phyloP scores from a whole-genome alignment of 495 filamentous ascomycete genomes.

The Hyaloscypha bicolor region DNA sequence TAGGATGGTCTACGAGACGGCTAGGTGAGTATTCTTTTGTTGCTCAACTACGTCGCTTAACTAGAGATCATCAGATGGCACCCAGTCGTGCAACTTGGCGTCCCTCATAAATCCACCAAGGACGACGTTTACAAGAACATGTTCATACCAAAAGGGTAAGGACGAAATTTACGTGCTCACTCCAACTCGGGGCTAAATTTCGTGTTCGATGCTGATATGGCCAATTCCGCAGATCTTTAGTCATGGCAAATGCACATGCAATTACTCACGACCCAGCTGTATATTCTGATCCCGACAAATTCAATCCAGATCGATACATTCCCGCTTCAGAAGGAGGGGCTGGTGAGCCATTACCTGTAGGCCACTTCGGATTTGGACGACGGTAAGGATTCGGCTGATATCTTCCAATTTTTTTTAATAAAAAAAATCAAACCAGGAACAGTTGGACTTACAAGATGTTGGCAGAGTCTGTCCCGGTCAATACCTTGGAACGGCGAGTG shows the following conservation, averaged over 20 bases:
- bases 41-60: not conserved
- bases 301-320: slow-evolving; percentile 47
- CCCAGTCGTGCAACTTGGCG: slow-evolving; percentile 18
- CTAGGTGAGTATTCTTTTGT: not conserved
- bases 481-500: slow-evolving; percentile 1
- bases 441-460: not conserved
- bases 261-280: slow-evolving; percentile 43
- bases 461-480: slow-evolving; percentile 9
- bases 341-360: slow-evolving; percentile 12
- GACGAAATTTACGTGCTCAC: no score
- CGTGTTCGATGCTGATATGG: not conserved
- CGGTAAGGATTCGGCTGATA: not conserved
- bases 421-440: no score
- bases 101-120: slow-evolving; percentile 34
- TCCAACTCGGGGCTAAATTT: no score
- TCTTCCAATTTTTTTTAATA: no score
- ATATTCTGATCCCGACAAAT: slow-evolving; percentile 43
- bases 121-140: not conserved
- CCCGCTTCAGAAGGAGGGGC: slow-evolving; percentile 2
- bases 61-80: slow-evolving; percentile 21
- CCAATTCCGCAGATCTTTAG: not conserved
- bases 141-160: no score
- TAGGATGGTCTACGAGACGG: slow-evolving; percentile 30
- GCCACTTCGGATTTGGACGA: slow-evolving; percentile 6
- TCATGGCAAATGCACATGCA: slow-evolving; percentile 30